Conservation (phyloP, 1,284 basidiomycete species). For the Inonotus hispidus region DNA sequence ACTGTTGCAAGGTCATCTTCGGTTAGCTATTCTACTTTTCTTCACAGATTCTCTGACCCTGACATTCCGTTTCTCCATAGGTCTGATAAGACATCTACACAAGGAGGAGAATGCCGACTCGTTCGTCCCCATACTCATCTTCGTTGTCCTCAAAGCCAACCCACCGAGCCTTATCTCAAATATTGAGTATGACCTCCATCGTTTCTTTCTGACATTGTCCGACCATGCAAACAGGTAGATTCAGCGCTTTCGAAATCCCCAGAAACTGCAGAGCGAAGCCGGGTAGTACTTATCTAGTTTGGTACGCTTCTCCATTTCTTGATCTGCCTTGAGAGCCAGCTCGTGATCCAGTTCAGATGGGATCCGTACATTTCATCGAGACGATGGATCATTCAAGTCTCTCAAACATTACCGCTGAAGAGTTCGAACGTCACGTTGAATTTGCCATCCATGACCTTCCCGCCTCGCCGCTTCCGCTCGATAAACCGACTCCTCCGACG, state of each 20-base stretch:
- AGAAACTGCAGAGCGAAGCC: constrained; percentile 88
- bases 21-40: constrained; percentile 46
- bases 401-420: constrained; percentile 87
- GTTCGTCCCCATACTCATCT: constrained; percentile 94
- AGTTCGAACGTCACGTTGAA: constrained; percentile 92
- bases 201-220: background rate
- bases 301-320: constrained; percentile 39
- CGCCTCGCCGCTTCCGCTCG: constrained; percentile 34
- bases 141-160: constrained; percentile 89
- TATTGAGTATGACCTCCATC: constrained; percentile 64
- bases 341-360: constrained; percentile 47
- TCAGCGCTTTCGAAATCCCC: constrained; percentile 87
- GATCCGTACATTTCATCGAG: constrained; percentile 93
- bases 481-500: constrained; percentile 11
- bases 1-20: constrained; percentile 99
- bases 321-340: background rate
- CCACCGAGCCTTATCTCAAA: constrained; percentile 93
- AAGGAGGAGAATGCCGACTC: constrained; percentile 83
- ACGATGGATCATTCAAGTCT: constrained; percentile 94
- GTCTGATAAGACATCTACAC: constrained; percentile 83
- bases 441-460: constrained; percentile 74
- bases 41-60: constrained; percentile 10
- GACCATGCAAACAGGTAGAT: constrained; percentile 66
- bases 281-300: constrained; percentile 97
- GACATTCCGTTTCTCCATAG: constrained; percentile 34